A percentile compares a stretch with the other conserved stretches of the same genome.
These are phyloP conservation scores for Talaromyces sp. DNA, from an alignment of 2,329 filamentous ascomycete species.

Conservation along the genomic window DNA sequence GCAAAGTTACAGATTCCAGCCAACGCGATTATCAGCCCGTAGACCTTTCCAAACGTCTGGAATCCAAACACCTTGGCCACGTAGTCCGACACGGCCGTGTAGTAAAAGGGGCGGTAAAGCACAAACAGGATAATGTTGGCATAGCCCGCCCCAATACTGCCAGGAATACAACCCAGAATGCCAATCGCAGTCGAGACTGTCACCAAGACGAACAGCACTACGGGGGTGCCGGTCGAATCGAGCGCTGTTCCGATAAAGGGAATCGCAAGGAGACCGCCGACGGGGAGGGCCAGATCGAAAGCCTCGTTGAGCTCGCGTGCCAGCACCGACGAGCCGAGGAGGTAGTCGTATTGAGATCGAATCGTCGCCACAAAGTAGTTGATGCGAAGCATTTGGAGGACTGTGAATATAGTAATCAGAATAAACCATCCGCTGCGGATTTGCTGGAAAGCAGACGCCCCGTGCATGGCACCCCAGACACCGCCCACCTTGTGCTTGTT, in stretches of 20 bases:
- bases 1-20: constrained; percentile 79
- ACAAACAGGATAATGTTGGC: constrained; percentile 73
- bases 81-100: constrained; percentile 84
- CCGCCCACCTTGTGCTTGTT: constrained; percentile 39
- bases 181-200: constrained; percentile 68
- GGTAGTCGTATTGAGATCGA: constrained; percentile 70
- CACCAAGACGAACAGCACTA: constrained; percentile 67
- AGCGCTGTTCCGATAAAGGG: constrained; percentile 80
- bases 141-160: constrained; percentile 65
- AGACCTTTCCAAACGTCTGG: constrained; percentile 88
- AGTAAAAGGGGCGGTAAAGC: constrained; percentile 80
- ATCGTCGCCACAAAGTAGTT: constrained; percentile 92
- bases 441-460: constrained; percentile 63
- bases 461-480: constrained; percentile 83
- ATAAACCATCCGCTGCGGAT: constrained; percentile 78
- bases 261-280: constrained; percentile 77
- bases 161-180: constrained; percentile 66
- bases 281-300: constrained; percentile 78
- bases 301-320: constrained; percentile 72
- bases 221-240: constrained; percentile 67
- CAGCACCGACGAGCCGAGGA: constrained; percentile 58
- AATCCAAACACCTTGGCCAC: constrained; percentile 89
- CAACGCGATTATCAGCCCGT: constrained; percentile 81
- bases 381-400: constrained; percentile 72
- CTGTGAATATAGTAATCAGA: constrained; percentile 75